phyloP scores from a whole-genome alignment of 495 filamentous ascomycete species.

The Tuber borchii region DNA sequence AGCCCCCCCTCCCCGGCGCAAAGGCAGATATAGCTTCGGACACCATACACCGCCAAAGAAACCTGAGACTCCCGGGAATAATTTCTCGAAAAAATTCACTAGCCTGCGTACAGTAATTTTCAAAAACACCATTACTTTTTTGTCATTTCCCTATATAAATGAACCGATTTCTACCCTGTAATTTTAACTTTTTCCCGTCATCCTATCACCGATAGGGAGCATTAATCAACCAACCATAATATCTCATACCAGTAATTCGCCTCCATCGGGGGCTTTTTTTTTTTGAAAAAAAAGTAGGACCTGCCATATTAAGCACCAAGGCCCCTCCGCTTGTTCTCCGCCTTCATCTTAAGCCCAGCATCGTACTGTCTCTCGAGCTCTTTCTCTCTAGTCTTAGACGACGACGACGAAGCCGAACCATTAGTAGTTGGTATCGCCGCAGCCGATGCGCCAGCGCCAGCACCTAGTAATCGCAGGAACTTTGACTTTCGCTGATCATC shows the following conservation, averaged over 20 bases:
- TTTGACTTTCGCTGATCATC: conserved; percentile 51
- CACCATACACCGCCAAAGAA: not conserved
- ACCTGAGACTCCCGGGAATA: not conserved
- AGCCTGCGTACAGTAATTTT: not conserved
- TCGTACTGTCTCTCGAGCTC: conserved; percentile 57
- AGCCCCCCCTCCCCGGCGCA: not conserved
- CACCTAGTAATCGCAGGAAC: conserved; percentile 54
- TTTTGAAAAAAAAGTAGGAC: no score
- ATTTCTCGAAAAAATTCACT: not conserved
- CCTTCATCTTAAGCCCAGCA: conserved; percentile 54
- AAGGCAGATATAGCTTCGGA: not conserved
- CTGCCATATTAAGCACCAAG: conserved; percentile 44
- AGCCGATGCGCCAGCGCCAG: conserved; percentile 41
- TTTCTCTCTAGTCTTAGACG: conserved; percentile 45
- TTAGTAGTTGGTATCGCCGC: conserved; percentile 12
- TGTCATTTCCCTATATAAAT: not conserved
- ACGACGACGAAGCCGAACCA: conserved; percentile 18
- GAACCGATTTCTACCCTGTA: not conserved
- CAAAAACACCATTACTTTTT: conserved; percentile 26
- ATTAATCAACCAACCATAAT: not conserved
- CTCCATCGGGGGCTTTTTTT: not conserved
- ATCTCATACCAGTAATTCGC: not conserved
- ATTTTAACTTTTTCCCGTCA: not conserved
- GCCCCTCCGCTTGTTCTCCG: conserved; percentile 51
- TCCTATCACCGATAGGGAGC: not conserved